phyloP scores from a whole-genome alignment of 768 basidiomycete genomes.

The Gloeopeniophorella convolvens region DNA sequence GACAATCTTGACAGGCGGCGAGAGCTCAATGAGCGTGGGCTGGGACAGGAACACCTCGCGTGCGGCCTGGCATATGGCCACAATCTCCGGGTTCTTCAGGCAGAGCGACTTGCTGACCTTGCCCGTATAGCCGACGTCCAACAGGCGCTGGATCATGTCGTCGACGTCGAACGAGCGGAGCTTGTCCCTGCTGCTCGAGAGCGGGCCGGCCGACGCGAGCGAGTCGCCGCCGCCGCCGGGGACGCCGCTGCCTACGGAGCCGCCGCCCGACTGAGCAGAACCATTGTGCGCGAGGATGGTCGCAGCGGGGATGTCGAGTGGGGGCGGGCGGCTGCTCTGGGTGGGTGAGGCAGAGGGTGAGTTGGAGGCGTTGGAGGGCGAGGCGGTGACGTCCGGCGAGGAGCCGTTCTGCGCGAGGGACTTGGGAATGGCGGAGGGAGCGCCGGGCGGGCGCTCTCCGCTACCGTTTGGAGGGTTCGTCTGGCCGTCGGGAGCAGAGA shows the following conservation, averaged over 20 bases:
- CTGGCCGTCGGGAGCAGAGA: constrained; percentile 30
- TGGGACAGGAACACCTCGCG: constrained; percentile 95
- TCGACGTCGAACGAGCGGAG: constrained; percentile 82
- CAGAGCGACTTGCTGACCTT: constrained; percentile 95
- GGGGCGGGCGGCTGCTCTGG: constrained; percentile 36
- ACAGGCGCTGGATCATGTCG: constrained; percentile 93
- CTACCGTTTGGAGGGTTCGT: constrained; percentile 37
- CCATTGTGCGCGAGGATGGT: constrained; percentile 71
- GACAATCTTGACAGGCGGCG: constrained; percentile 98
- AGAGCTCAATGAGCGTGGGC: constrained; percentile 94
- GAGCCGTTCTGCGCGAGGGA: constrained; percentile 22
- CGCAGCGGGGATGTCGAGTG: constrained; percentile 74
- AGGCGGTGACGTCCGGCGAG: constrained; percentile 34
- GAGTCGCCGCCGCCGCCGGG: constrained; percentile 35
- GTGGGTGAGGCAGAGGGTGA: constrained; percentile 25
- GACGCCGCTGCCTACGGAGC: constrained; percentile 41
- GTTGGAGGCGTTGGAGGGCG: constrained; percentile 26
- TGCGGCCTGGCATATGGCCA: constrained; percentile 88
- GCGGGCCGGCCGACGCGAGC: constrained; percentile 28
- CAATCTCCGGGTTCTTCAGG: constrained; percentile 95
- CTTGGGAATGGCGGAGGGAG: constrained; percentile 19
- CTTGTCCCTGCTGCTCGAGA: constrained; percentile 45
- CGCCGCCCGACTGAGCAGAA: constrained; percentile 38
- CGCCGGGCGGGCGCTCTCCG: constrained; percentile 30
- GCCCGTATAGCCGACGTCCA: constrained; percentile 96